Percentiles rank a stretch among this genome's conserved stretches.
phyloP scores from a whole-genome alignment of 2,329 filamentous ascomycete genomes.

The Ophiostoma triangulosporum region DNA sequence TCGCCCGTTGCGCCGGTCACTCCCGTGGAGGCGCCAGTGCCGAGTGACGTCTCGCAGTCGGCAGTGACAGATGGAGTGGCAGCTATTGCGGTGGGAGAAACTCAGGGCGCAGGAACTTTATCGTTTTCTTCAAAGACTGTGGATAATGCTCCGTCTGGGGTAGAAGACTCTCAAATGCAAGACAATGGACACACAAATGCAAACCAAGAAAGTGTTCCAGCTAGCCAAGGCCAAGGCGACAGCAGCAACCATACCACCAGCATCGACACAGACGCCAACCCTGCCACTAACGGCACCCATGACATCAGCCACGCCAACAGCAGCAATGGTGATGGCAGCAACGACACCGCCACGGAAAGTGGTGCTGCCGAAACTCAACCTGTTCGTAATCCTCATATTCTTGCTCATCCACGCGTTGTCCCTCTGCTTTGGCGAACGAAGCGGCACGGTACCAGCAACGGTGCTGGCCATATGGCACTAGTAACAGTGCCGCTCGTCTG shows the following conservation, averaged over 20 bases:
- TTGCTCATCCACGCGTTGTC: neutral
- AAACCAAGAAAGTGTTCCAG: conserved; percentile 6
- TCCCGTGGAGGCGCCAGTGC: conserved; percentile 25
- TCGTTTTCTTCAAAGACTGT: conserved; percentile 7
- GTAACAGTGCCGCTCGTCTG: neutral
- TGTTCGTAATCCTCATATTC: conserved; percentile 12
- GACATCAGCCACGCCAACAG: neutral
- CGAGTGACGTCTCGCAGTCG: neutral
- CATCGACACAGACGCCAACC: neutral
- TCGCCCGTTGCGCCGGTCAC: conserved; percentile 22
- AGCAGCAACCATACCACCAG: neutral
- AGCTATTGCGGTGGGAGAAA: conserved; percentile 7
- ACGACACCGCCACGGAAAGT: neutral
- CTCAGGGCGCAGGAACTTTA: conserved; percentile 4
- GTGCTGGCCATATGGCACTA: neutral
- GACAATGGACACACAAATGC: conserved; percentile 7
- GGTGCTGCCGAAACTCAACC: conserved; percentile 7
- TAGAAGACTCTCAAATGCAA: conserved; percentile 8
- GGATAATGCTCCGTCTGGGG: conserved; percentile 8
- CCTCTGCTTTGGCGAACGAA: too few species aligned
- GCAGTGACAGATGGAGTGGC: conserved; percentile 6
- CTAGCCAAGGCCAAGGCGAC: neutral
- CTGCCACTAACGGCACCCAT: neutral
- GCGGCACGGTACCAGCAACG: neutral
- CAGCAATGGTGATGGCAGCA: neutral